Evolutionary conservation across 768 basidiomycete genomes (phyloP).

Genomic region (Tylopilus plumbeoviolaceoides): DNA sequence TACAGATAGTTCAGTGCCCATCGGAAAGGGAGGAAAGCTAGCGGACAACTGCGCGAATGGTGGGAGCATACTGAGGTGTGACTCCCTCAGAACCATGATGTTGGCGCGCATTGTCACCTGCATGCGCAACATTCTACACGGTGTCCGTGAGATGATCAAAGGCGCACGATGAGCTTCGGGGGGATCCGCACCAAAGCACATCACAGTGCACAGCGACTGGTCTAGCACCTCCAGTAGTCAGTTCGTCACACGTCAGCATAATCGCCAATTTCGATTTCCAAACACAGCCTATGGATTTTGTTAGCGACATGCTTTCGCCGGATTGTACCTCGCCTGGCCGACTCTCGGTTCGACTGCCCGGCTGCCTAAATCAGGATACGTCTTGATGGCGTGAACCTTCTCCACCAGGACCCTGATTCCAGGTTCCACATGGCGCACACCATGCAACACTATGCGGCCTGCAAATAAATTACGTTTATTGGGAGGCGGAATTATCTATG

Average conservation of each 20-base stretch:
- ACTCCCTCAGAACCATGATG: constrained; percentile 1
- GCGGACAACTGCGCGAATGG: constrained; percentile 10
- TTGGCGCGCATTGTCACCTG: background rate
- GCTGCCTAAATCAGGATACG: constrained; percentile 24
- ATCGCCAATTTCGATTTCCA: constrained; percentile 10
- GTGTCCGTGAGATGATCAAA: constrained; percentile 8
- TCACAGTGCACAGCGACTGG: constrained; percentile 12
- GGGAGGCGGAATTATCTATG: constrained; percentile 20
- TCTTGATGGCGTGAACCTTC: constrained; percentile 20
- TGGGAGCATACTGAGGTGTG: constrained; percentile 3
- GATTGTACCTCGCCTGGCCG: constrained; percentile 14
- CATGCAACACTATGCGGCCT: constrained; percentile 25
- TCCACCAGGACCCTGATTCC: constrained; percentile 21
- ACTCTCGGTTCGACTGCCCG: constrained; percentile 10
- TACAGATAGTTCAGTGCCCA: constrained; percentile 7
- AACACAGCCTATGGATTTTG: constrained; percentile 14
- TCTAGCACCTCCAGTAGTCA: constrained; percentile 6
- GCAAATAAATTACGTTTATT: constrained; percentile 31
- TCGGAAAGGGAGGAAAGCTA: constrained; percentile 8
- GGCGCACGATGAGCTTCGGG: constrained; percentile 3
- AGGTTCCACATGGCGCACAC: constrained; percentile 22
- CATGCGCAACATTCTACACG: constrained; percentile 6
- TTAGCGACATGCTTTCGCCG: constrained; percentile 17
- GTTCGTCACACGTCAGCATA: constrained; percentile 17
- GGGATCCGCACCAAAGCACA: constrained; percentile 4